phyloP scores from a whole-genome alignment of 2,329 filamentous ascomycete species.

The Fusarium sp. region DNA sequence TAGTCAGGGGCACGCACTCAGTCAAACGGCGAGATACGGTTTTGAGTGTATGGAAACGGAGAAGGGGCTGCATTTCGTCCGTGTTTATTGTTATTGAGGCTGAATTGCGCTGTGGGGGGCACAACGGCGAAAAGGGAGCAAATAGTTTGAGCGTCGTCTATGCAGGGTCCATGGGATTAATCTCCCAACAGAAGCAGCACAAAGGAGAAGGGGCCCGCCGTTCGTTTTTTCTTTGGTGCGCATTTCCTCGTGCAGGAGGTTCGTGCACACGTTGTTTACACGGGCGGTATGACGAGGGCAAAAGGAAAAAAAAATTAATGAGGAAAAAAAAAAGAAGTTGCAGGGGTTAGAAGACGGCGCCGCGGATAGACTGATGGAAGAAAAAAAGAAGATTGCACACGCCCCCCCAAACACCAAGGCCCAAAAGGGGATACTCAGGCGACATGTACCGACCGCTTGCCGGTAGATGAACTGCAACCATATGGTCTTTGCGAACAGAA shows the following conservation, averaged over 20 bases:
- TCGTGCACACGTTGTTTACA: constrained; percentile 29
- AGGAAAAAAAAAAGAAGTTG: constrained; percentile 19
- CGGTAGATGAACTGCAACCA: constrained; percentile 34
- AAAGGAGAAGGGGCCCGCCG: constrained; percentile 44
- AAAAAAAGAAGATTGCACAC: constrained; percentile 19
- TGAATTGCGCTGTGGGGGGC: constrained; percentile 36
- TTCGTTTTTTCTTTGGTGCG: constrained; percentile 10
- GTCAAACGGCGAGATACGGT: neutral
- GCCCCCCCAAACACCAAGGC: constrained; percentile 24
- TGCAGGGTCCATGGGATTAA: constrained; percentile 46
- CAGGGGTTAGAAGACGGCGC: constrained; percentile 22
- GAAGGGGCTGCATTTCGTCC: constrained; percentile 29
- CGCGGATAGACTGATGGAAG: constrained; percentile 11
- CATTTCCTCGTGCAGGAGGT: constrained; percentile 32
- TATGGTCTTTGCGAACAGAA: constrained; percentile 29
- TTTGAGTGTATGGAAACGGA: constrained; percentile 4
- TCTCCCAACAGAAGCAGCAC: constrained; percentile 49
- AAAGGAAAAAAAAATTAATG: constrained; percentile 15
- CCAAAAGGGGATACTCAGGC: constrained; percentile 28
- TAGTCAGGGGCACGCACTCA: constrained; percentile 46
- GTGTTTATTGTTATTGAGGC: constrained; percentile 35
- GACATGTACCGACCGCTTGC: constrained; percentile 34
- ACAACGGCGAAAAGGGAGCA: constrained; percentile 30
- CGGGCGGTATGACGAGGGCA: constrained; percentile 16
- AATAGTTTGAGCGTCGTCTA: constrained; percentile 37